Base-by-base conservation (phyloP, 257 asterid genomes). In the Lycium barbarum region DNA sequence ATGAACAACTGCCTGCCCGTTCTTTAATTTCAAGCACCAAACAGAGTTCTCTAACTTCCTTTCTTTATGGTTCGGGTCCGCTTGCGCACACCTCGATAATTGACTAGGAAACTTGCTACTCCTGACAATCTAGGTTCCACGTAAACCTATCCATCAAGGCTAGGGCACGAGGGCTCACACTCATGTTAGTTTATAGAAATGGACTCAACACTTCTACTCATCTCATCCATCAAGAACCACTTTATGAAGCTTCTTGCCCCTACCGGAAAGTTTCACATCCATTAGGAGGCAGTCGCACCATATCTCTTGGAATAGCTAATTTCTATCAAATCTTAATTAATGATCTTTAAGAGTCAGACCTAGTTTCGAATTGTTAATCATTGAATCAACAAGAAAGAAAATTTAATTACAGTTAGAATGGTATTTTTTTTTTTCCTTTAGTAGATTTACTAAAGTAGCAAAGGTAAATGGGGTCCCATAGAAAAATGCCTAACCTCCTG, bases 251-350 rank as follows among this genome's bases (percentile, higher is more conserved):
- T 40, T 68, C 51, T 68, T 40, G 79, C 20, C 79, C 79, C 54
- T 70, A 70, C 14, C 53, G 8, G 54, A 70, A 18, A 70, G 79
- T 4, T 40, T 70, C 79, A 70, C n/a, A 72, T 20, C 45, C 58
- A 43, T 72, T 45, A n/a, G 80, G 58, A 72, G 80, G 58, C 58
- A 10, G n/a, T 72, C 11, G 0, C 38, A 5, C 38, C 18, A 72
- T 72, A 72, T 45, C 58, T 45, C 36, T 72, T n/a, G 79, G 80
- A n/a, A 72, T 72, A 45, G 57, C 57, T 18, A n/a, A 45, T 58
- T 20, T 72, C 80, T 45, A 72, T n/a, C 80, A 45, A 72, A 72
- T 72, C 80, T 45, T 72, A 5, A 72, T n/a, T 18, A n/a, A 45
- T 45, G 58, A 45, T 45, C 35, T n/a, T 72, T 20, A 45, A 45